Evolutionary conservation across 345 rosid species (phyloP).

Genomic region (Brassica carinata): DNA sequence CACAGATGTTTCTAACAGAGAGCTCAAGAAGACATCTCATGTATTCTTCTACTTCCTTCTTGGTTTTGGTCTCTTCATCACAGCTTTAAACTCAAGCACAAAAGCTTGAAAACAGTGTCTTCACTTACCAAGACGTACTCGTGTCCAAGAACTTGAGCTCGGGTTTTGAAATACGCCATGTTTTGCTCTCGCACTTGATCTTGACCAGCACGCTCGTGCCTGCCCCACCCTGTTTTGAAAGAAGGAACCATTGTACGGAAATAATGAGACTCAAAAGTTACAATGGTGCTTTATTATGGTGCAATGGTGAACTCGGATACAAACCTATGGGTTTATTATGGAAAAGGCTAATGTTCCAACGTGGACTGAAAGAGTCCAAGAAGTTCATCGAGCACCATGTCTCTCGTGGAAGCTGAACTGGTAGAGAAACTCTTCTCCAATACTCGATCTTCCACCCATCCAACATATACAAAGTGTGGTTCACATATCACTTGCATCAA

Average conservation of each 20-base stretch:
- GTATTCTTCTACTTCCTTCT: conserved; percentile 5
- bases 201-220: conserved; percentile 93
- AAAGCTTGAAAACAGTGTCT: conserved; percentile 58
- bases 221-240: conserved; percentile 68
- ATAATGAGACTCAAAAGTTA: neutral
- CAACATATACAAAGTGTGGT: conserved; percentile 12
- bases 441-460: conserved; percentile 82
- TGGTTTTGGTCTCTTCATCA: conserved; percentile 4
- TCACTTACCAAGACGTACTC: conserved; percentile 68
- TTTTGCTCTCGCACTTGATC: conserved; percentile 50
- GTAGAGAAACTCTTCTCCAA: conserved; percentile 76
- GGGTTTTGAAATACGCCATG: conserved; percentile 54
- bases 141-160: conserved; percentile 65
- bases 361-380: conserved; percentile 84
- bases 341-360: conserved; percentile 93
- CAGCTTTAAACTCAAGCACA: conserved; percentile 54
- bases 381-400: conserved; percentile 92
- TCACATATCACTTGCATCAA: conserved; percentile 6
- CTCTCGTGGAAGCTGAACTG: conserved; percentile 87
- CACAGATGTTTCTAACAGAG: neutral
- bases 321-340: conserved; percentile 58
- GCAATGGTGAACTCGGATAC: neutral
- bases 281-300: neutral
- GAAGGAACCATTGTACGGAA: conserved; percentile 15
- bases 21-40: conserved; percentile 14